A percentile compares a stretch with the other conserved stretches of the same genome.
Conservation (phyloP, 768 basidiomycete genomes). For the Lyophyllum decastes region DNA sequence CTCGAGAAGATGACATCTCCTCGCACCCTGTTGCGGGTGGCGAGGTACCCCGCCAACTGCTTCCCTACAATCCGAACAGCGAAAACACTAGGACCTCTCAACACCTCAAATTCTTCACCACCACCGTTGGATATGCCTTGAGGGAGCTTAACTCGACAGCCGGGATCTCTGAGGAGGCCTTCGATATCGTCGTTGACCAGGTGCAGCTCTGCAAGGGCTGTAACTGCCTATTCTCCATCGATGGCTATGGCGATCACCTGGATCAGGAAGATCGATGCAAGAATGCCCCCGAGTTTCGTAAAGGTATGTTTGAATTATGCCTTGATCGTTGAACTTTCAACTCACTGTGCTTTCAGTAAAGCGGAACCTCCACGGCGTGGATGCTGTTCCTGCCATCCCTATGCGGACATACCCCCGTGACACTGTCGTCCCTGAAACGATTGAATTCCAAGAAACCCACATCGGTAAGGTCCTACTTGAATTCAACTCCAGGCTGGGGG, state of each 20-base stretch:
- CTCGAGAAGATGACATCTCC: not conserved
- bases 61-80: not conserved
- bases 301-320: not conserved
- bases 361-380: too few species aligned
- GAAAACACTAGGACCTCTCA: not conserved
- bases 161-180: not conserved
- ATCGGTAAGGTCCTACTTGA: too few species aligned
- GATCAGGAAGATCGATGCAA: not conserved
- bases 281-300: not conserved
- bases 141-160: not conserved
- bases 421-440: too few species aligned
- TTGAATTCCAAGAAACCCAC: too few species aligned
- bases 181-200: not conserved
- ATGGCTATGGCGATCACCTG: not conserved
- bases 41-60: not conserved
- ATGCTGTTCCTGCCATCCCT: too few species aligned
- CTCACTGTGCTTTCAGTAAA: too few species aligned
- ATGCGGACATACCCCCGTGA: too few species aligned
- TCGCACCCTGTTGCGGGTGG: not conserved
- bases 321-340: not conserved
- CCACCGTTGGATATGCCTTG: not conserved
- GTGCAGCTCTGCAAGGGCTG: not conserved
- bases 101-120: not conserved
- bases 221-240: not conserved
- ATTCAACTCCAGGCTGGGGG: conserved; percentile 16